Conservation (phyloP, 2,329 filamentous ascomycete species). For the Pseudogymnoascus sp. region DNA sequence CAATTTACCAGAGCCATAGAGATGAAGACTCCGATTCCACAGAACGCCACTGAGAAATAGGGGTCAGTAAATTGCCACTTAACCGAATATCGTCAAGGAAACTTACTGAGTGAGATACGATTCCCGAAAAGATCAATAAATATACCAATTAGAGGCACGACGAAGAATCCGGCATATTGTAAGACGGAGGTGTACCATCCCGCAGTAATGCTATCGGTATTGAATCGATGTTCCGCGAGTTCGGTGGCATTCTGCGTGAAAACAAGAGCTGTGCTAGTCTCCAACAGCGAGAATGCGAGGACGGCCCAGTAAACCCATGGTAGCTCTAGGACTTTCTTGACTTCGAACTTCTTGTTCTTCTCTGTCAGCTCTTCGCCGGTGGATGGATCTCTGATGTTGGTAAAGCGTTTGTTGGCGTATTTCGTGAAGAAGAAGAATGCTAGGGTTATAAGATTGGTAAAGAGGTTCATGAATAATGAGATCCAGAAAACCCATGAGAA, state of each 20-base stretch:
- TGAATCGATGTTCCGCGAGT: slow-evolving; percentile 49
- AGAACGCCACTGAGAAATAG: slow-evolving; percentile 29
- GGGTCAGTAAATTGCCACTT: neutral
- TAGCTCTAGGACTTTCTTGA: slow-evolving; percentile 45
- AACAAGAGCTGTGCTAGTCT: slow-evolving; percentile 46
- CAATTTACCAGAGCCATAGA: slow-evolving; percentile 48
- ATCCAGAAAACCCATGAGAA: slow-evolving; percentile 57
- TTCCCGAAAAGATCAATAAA: slow-evolving; percentile 49
- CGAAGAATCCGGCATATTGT: slow-evolving; percentile 49
- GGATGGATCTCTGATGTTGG: slow-evolving; percentile 41
- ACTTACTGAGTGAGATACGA: slow-evolving; percentile 37
- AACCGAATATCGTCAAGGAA: too few species aligned
- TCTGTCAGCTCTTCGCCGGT: slow-evolving; percentile 52
- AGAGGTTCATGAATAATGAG: slow-evolving; percentile 54
- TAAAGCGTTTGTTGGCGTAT: slow-evolving; percentile 40
- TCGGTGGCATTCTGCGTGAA: slow-evolving; percentile 53
- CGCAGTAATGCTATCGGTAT: slow-evolving; percentile 43
- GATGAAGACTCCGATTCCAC: slow-evolving; percentile 41
- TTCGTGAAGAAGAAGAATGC: slow-evolving; percentile 48
- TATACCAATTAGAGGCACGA: slow-evolving; percentile 46
- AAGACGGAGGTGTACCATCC: slow-evolving; percentile 52
- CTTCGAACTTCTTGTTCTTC: slow-evolving; percentile 48
- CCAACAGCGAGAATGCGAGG: slow-evolving; percentile 46
- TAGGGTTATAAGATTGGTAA: slow-evolving; percentile 46
- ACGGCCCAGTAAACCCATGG: slow-evolving; percentile 53